Evolutionary conservation across 768 basidiomycete species (phyloP).

Genomic region (Lentinula lateritia): DNA sequence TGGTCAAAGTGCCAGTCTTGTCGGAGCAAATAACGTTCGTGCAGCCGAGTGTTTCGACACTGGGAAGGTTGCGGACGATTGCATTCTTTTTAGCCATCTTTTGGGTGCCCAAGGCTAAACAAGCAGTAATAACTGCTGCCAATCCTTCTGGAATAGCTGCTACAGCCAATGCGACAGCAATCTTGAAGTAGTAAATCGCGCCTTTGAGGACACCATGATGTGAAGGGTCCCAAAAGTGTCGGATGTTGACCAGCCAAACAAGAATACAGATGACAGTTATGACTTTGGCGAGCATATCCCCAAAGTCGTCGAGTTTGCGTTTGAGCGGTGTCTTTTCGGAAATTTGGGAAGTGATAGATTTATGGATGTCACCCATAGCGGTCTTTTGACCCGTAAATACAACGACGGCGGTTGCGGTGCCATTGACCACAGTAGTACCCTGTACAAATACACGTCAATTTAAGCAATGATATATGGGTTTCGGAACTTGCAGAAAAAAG

Average conservation of each 20-base stretch:
- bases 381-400: constrained; percentile 82
- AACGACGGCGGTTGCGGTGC: constrained; percentile 82
- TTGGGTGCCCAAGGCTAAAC: constrained; percentile 93
- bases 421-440: constrained; percentile 97
- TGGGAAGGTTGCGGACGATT: constrained; percentile 93
- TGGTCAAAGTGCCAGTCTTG: constrained; percentile 95
- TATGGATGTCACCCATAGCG: constrained; percentile 96
- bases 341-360: constrained; percentile 90
- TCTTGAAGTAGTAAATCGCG: constrained; percentile 98
- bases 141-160: constrained; percentile 98
- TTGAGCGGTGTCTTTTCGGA: constrained; percentile 96
- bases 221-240: constrained; percentile 93
- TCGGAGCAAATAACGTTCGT: constrained; percentile 99
- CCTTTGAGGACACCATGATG: constrained; percentile 90
- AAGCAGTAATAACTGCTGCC: constrained; percentile 98
- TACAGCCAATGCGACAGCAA: constrained; percentile 97
- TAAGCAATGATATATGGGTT: not conserved
- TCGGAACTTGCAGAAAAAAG: constrained; percentile 70
- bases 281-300: constrained; percentile 95
- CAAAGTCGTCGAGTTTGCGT: constrained; percentile 96
- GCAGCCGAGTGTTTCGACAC: constrained; percentile 95
- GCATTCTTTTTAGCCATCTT: constrained; percentile 99
- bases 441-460: constrained; percentile 19
- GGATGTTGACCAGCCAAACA: constrained; percentile 96
- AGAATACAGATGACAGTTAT: constrained; percentile 95